Conservation (phyloP, 2,329 filamentous ascomycete genomes). For the Cercospora sojina region DNA sequence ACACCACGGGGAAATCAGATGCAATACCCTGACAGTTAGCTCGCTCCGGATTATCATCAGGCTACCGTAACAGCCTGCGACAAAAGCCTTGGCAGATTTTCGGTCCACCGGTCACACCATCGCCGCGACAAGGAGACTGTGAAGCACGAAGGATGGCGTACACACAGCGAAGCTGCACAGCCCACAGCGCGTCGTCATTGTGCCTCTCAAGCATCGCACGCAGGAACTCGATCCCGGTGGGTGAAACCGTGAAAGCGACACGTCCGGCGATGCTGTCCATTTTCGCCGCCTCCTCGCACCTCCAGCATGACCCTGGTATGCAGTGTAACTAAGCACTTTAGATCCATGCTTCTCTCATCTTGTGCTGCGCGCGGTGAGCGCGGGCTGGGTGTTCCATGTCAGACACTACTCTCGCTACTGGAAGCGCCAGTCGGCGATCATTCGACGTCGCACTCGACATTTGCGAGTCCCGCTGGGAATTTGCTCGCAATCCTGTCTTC, state of each 20-base stretch:
- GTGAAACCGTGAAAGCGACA: not conserved
- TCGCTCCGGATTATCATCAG: not conserved
- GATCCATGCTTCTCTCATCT: not conserved
- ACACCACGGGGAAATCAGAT: not conserved
- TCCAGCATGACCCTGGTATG: not conserved
- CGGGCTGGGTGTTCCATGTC: not conserved
- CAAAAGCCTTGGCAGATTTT: not conserved
- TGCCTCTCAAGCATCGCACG: not conserved
- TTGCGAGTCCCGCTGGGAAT: not conserved
- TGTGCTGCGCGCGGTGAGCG: not conserved
- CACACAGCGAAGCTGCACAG: not conserved
- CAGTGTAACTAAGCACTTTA: constrained; percentile 1
- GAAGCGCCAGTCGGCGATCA: not conserved
- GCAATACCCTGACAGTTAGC: constrained; percentile 2
- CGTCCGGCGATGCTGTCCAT: not conserved
- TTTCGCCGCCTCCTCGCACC: not conserved
- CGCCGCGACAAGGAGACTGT: not conserved
- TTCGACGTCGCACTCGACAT: not conserved
- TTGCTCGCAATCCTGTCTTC: not conserved
- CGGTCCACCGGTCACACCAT: not conserved
- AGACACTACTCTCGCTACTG: not conserved
- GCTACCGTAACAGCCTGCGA: constrained; percentile 7
- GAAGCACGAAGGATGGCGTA: not conserved
- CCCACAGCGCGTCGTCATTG: not conserved
- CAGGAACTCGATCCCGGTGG: not conserved